Conservation (phyloP, 2,329 filamentous ascomycete species). For the Botrytis aclada region DNA sequence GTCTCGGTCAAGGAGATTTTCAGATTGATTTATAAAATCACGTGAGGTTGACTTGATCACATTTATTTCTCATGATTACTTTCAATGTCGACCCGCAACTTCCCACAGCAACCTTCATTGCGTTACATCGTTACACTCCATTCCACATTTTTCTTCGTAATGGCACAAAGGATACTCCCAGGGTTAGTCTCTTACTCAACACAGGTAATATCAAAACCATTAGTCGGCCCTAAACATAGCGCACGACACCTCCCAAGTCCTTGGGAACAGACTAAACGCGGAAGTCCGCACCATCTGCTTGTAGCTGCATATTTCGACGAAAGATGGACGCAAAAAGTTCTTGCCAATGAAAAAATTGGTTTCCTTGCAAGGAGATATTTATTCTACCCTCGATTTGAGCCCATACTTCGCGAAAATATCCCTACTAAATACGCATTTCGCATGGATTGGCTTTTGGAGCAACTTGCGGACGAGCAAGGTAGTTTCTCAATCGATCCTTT, state of each 20-base stretch:
- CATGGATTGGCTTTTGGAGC: not conserved
- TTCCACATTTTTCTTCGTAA: not conserved
- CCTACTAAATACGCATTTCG: slow-evolving; percentile 3
- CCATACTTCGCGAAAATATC: slow-evolving; percentile 1
- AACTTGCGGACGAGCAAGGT: not conserved
- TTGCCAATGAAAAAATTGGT: not conserved
- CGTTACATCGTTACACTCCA: not conserved
- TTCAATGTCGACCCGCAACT: not conserved
- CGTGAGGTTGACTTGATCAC: not conserved
- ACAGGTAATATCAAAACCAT: not conserved
- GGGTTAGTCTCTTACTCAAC: not conserved
- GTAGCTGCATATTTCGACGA: slow-evolving; percentile 13
- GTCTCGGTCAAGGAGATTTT: too few relatives aligned
- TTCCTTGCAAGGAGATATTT: not conserved
- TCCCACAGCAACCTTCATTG: not conserved
- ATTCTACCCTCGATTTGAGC: slow-evolving; percentile 10
- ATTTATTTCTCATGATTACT: not conserved
- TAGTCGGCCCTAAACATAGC: not conserved
- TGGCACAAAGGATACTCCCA: not conserved
- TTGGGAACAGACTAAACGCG: not conserved
- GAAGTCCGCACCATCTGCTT: not conserved
- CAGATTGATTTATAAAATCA: not conserved
- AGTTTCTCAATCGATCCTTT: slow-evolving; percentile 1
- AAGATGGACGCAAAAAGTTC: slow-evolving; percentile 6
- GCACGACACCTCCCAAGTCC: not conserved